A percentile compares a stretch with the other conserved stretches of the same genome.
phyloP scores from a whole-genome alignment of 192 early-diverging fungal genomes.

The Entomortierella parvispora region DNA sequence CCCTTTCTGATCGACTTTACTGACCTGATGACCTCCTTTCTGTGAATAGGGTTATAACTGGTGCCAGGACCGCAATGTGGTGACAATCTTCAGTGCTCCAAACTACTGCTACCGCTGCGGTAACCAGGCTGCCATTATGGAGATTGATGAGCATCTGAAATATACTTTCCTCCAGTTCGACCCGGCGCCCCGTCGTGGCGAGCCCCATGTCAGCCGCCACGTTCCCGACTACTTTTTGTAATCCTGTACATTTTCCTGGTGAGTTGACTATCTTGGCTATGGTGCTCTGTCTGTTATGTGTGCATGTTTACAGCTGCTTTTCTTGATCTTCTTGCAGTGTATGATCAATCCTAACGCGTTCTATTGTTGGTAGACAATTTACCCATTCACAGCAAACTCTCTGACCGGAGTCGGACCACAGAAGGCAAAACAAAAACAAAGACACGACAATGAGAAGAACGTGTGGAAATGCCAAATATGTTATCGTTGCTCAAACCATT shows the following conservation, averaged over 20 bases:
- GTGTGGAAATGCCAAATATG: too few species aligned
- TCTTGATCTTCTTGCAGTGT: too few species aligned
- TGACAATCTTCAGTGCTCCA: slow-evolving; percentile 98
- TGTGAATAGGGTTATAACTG: slow-evolving; percentile 91
- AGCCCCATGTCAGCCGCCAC: slow-evolving; percentile 97
- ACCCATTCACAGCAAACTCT: too few species aligned
- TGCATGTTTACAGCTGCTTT: too few species aligned
- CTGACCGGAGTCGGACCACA: too few species aligned
- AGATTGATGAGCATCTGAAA: slow-evolving; percentile 99
- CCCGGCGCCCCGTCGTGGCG: slow-evolving; percentile 95
- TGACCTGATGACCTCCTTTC: neutral
- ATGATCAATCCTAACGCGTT: too few species aligned
- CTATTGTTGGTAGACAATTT: too few species aligned
- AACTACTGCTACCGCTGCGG: slow-evolving; percentile 99
- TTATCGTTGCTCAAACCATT: too few species aligned
- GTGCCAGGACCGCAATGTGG: slow-evolving; percentile 98
- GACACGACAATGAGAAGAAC: too few species aligned
- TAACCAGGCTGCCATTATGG: slow-evolving; percentile 99
- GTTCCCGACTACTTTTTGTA: slow-evolving; percentile 99
- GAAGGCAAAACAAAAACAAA: too few species aligned
- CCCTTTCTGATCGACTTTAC: too few species aligned
- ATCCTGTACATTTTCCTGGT: slow-evolving; percentile 7
- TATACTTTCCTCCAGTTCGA: slow-evolving; percentile 99
- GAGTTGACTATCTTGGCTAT: neutral
- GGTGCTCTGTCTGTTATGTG: neutral